phyloP scores from a whole-genome alignment of 768 basidiomycete genomes.

The Leccinum truebloodii region DNA sequence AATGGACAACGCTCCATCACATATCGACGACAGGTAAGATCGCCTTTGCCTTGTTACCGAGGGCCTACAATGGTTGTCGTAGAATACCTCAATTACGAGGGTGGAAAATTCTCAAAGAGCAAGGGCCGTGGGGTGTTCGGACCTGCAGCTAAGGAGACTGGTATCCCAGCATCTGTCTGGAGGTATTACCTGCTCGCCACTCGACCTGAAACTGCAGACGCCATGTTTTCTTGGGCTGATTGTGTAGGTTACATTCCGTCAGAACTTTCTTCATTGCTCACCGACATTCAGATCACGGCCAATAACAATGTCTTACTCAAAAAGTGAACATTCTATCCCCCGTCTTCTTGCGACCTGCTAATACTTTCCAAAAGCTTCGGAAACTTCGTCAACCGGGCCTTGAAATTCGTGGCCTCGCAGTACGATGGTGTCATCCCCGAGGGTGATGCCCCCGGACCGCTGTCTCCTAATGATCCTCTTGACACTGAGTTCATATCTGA shows the following conservation, averaged over 20 bases:
- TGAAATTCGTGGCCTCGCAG: slow-evolving; percentile 91
- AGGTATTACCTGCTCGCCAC: slow-evolving; percentile 92
- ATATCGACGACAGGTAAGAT: slow-evolving; percentile 87
- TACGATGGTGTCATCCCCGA: slow-evolving; percentile 82
- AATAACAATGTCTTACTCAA: slow-evolving; percentile 94
- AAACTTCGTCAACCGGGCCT: slow-evolving; percentile 93
- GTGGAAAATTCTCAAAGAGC: slow-evolving; percentile 98
- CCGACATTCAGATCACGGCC: slow-evolving; percentile 63
- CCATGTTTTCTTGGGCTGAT: slow-evolving; percentile 96
- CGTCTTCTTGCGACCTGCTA: not conserved
- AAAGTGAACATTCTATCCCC: slow-evolving; percentile 54
- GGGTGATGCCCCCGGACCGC: slow-evolving; percentile 64
- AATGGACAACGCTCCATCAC: slow-evolving; percentile 94
- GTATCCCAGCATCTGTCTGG: slow-evolving; percentile 94
- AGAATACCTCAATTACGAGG: slow-evolving; percentile 99
- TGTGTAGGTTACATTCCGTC: slow-evolving; percentile 55
- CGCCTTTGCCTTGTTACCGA: not conserved
- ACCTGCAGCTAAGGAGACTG: slow-evolving; percentile 89
- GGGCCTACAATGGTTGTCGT: slow-evolving; percentile 3
- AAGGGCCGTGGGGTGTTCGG: slow-evolving; percentile 97
- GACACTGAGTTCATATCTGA: slow-evolving; percentile 79
- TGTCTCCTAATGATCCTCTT: slow-evolving; percentile 62
- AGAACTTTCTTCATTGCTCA: not conserved
- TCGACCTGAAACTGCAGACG: slow-evolving; percentile 90
- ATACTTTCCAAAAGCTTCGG: slow-evolving; percentile 63